A percentile compares a stretch with the other conserved stretches of the same genome.
Conservation (phyloP, 192 early-diverging fungal genomes). For the Umbelopsis sp. region DNA sequence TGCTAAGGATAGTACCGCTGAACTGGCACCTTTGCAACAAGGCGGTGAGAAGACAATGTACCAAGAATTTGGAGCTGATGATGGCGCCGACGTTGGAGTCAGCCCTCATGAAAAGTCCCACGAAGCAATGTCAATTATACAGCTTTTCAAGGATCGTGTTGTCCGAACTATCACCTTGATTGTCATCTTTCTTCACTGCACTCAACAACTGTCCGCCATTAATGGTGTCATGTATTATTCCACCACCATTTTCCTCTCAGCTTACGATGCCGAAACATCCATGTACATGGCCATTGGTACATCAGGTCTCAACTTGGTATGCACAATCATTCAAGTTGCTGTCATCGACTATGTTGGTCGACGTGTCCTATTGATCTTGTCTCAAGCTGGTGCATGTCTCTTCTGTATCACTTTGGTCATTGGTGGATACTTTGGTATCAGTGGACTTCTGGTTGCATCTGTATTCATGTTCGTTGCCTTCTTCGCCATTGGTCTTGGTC, state of each 20-base stretch:
- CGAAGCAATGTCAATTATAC: conserved; percentile 46
- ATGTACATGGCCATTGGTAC: conserved; percentile 64
- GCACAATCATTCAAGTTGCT: conserved; percentile 60
- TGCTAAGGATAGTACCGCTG: not conserved
- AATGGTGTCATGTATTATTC: conserved; percentile 87
- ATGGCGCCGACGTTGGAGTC: conserved; percentile 32
- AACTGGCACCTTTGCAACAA: not conserved
- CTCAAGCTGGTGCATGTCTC: conserved; percentile 59
- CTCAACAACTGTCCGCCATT: conserved; percentile 86
- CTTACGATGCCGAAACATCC: conserved; percentile 52
- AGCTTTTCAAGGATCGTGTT: conserved; percentile 57
- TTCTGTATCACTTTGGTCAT: conserved; percentile 67
- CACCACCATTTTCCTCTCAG: conserved; percentile 77
- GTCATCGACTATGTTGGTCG: conserved; percentile 71
- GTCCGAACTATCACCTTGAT: conserved; percentile 64
- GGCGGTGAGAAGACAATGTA: conserved; percentile 24
- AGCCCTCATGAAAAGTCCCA: conserved; percentile 27
- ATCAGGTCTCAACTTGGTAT: conserved; percentile 58
- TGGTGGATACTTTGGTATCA: conserved; percentile 55
- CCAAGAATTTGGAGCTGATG: conserved; percentile 35
- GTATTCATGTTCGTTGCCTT: conserved; percentile 77
- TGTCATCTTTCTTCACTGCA: conserved; percentile 66
- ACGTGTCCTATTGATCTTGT: conserved; percentile 62
- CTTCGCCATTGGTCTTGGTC: conserved; percentile 81
- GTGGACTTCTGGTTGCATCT: conserved; percentile 60